Base-by-base conservation (phyloP, 495 filamentous ascomycete genomes). In the Podospora didyma region DNA sequence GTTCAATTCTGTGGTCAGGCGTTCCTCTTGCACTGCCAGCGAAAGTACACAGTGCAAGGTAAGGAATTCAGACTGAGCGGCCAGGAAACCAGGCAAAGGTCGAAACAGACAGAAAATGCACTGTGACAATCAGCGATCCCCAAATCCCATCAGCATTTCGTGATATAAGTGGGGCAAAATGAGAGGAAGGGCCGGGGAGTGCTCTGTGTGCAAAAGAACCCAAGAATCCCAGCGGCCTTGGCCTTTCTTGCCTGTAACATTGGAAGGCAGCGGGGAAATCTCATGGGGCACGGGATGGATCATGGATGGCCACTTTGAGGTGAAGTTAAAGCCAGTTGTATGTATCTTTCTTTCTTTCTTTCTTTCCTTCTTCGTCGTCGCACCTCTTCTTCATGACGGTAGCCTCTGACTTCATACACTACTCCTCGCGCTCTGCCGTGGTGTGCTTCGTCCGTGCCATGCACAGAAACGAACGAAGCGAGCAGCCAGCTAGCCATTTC, bases 401-500 rank as follows among this genome's bases (percentile, higher is more conserved):
- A n/a, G n/a, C n/a, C n/a, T n/a, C n/a, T n/a, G n/a, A n/a, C n/a
- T n/a, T n/a, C n/a, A n/a, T n/a, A n/a, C n/a, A n/a, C n/a, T n/a
- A n/a, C n/a, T n/a, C 26, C 9, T 31, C 26, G 26, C 26, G 26
- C 26, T 9, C 4, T 31, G 26, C n/a, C n/a, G n/a, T n/a, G n/a
- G n/a, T 31, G 26, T 31, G 26, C 26, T 31, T 31, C 26, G 26
- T 31, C 26, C 26, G 26, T 31, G 3, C 26, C 9, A 3, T 4
- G 26, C 26, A 19, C 31, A 41, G 54, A 58, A 49, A 53, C 56
- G 46, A 62, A 53, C n/a, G n/a, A n/a, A n/a, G n/a, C n/a, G n/a
- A n/a, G n/a, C n/a, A 46, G 51, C 24, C 59, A 56, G 46, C 51
- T 50, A 54, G 41, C 54, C 50, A 54, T 56, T 58, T 61, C 46